Conservation (phyloP, 495 filamentous ascomycete genomes). For the Penicillium robsamsonii region DNA sequence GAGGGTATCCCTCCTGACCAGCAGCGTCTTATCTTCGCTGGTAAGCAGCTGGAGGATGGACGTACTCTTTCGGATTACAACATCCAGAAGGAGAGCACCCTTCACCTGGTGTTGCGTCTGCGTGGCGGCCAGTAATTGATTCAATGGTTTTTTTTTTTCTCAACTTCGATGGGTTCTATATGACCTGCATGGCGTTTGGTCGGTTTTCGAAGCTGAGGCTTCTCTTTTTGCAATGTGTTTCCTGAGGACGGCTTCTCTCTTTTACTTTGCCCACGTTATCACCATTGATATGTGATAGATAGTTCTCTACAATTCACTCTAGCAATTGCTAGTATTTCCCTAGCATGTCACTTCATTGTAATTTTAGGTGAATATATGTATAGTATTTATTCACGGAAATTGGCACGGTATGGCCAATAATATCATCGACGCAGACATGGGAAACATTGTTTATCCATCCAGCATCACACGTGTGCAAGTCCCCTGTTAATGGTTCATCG, state of each 20-base stretch:
- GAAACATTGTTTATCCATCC: neutral
- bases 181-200: slow-evolving; percentile 47
- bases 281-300: slow-evolving; percentile 5
- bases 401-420: too few species aligned
- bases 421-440: neutral
- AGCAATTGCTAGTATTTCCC: slow-evolving; percentile 14
- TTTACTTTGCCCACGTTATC: slow-evolving; percentile 23
- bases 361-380: neutral
- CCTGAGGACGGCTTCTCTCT: slow-evolving; percentile 24
- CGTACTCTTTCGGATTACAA: slow-evolving; percentile 86
- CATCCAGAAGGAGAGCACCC: slow-evolving; percentile 89
- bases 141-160: slow-evolving; percentile 18
- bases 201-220: slow-evolving; percentile 36
- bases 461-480: neutral
- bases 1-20: slow-evolving; percentile 89
- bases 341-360: neutral
- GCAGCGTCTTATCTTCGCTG: slow-evolving; percentile 86
- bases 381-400: neutral
- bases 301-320: slow-evolving; percentile 19
- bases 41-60: slow-evolving; percentile 88
- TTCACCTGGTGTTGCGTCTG: slow-evolving; percentile 84
- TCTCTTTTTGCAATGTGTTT: slow-evolving; percentile 22
- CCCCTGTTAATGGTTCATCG: neutral
- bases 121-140: slow-evolving; percentile 72
- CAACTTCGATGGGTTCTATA: slow-evolving; percentile 30